Conservation (phyloP, 164 flowering plant species). For the Nymphaea colorata region DNA sequence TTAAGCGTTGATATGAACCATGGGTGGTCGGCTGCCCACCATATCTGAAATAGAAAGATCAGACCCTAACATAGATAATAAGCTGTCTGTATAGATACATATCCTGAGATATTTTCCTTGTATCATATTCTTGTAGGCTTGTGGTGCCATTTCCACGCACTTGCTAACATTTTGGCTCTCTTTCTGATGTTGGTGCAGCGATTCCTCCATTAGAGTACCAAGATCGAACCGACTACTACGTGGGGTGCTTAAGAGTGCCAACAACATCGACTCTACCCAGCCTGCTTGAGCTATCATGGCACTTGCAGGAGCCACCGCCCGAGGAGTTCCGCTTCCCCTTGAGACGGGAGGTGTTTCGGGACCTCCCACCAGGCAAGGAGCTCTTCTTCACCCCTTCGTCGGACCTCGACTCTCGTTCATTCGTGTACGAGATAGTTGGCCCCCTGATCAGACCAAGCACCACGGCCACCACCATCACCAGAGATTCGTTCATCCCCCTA, state of each 20-base stretch:
- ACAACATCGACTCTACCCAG: constrained; percentile 33
- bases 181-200: constrained; percentile 17
- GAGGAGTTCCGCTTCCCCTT: constrained; percentile 56
- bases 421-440: constrained; percentile 36
- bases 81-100: too few species aligned
- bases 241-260: constrained; percentile 36
- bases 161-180: background rate
- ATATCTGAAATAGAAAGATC: too few species aligned
- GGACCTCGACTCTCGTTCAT: constrained; percentile 37
- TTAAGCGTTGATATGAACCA: too few species aligned
- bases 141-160: background rate
- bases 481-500: constrained; percentile 52
- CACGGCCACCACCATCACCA: constrained; percentile 19
- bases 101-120: too few species aligned
- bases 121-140: background rate
- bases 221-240: constrained; percentile 59
- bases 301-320: constrained; percentile 60
- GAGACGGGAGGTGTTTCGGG: constrained; percentile 42
- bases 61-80: too few species aligned
- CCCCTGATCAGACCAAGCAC: constrained; percentile 37
- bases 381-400: constrained; percentile 44
- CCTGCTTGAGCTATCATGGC: constrained; percentile 52
- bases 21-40: too few species aligned
- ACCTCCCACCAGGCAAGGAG: constrained; percentile 58
- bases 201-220: constrained; percentile 37